phyloP scores from a whole-genome alignment of 345 rosid species.

The Durio zibethinus region DNA sequence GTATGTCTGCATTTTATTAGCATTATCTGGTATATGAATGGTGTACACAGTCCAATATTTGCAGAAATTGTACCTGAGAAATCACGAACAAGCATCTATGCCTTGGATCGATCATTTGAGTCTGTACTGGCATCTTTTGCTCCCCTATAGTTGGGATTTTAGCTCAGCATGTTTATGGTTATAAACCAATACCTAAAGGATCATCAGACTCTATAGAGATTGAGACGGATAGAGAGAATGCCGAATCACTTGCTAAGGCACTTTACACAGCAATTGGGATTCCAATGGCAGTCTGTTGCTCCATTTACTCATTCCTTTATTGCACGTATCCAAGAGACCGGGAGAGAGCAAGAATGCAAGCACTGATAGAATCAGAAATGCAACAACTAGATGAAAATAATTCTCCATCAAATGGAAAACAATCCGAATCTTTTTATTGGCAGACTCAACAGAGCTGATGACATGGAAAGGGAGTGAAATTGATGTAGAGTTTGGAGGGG shows the following conservation, averaged over 20 bases:
- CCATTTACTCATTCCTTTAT: constrained; percentile 75
- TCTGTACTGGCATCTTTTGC: constrained; percentile 81
- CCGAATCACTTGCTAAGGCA: constrained; percentile 73
- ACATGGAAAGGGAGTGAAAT: constrained; percentile 19
- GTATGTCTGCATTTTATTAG: background rate
- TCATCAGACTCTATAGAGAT: constrained; percentile 43
- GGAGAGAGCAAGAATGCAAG: constrained; percentile 76
- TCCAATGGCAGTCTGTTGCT: constrained; percentile 74
- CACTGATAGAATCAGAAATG: constrained; percentile 73
- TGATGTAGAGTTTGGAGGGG: constrained; percentile 25
- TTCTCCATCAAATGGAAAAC: background rate
- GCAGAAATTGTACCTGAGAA: constrained; percentile 91
- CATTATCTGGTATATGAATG: background rate
- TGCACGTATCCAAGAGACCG: constrained; percentile 73
- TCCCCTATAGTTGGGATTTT: constrained; percentile 84
- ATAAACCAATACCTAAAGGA: constrained; percentile 56
- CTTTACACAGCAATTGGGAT: constrained; percentile 70
- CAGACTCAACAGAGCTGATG: constrained; percentile 15
- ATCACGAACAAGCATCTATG: constrained; percentile 76
- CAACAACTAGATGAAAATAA: constrained; percentile 29
- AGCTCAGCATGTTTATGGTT: constrained; percentile 79
- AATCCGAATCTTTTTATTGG: background rate
- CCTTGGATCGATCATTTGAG: constrained; percentile 77
- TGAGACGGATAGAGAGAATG: constrained; percentile 66
- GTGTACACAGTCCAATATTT: constrained; percentile 72